Base-by-base conservation (phyloP, 2,329 filamentous ascomycete genomes). In the Chalaropsis ovoidea region DNA sequence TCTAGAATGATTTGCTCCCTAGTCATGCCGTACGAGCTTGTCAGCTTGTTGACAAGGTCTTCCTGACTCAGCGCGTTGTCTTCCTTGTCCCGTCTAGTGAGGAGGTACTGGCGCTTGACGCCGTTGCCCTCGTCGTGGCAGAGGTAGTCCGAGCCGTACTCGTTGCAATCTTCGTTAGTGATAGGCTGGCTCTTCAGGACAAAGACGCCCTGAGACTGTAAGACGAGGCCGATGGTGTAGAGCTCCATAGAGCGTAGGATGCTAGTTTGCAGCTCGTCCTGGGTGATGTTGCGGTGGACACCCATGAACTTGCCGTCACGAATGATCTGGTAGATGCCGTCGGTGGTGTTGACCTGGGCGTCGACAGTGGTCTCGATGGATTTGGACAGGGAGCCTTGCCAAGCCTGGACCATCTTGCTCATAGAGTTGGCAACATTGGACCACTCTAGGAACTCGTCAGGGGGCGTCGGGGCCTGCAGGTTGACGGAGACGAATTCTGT, bases 261-360 rank as follows among this genome's bases (percentile, higher is more conserved):
- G n/a, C 4, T 45, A 24, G 19, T 52, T 45, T 68, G 66, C 7
- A 69, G 56, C 24, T 69, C 68, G 35, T 43, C n/a, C 43, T 69
- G 65, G 5, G 67, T 69, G 24, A 68, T 22, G 63, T 69, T 69
- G 15, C 58, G 67, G 15, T 43, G 27, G 5, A 54, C 43, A 13
- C 68, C 67, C 61, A 69, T 61, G 61, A 69, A 69, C n/a, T 39
- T 19, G 19, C 68, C 68, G 1, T 63, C 65, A 5, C n/a, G n/a
- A 4, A 69, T 31, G 24, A 67, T 42, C 17, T 47, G 17, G 56
- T 41, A 42, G 35, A 68, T 67, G 24, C 68, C 68, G 0, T 43
- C 49, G n/a, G 63, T 66, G 5, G 31, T 31, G 27, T 67, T 65
- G 61, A 63, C 31, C 1, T 58, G 65, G 1, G 67, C 68, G 61